Evolutionary conservation across 106 monocot species (phyloP), one percentile per base, ranked within the genome.

Genomic region (Dendrobium chrysotoxum): DNA sequence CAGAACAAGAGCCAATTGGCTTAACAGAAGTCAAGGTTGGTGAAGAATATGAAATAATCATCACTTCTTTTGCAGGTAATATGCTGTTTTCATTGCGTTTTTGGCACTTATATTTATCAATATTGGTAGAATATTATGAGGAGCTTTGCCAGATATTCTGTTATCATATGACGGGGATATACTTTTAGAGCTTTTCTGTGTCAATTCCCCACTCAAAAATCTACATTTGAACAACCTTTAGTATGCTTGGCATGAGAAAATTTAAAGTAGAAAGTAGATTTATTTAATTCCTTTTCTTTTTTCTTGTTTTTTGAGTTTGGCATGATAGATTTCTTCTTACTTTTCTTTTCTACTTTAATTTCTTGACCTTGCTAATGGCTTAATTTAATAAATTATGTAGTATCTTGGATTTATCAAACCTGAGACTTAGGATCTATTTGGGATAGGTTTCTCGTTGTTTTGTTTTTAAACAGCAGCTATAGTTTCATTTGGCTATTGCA

Each of bases 11-110:
- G 58, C 92, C 92, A 28, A 75, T 92, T 72, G 85, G 87, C 13
- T 79, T 92, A 25, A 83, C 83, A 77, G 92, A 92, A 31, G 83
- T 92, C 50, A 41, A 89, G 78, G 23, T 87, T 25, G 92, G 85
- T 38, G 75, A 89, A 76, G 89, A 89, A 73, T 92, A 92, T 82
- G 92, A 92, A 72, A 73, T 83, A 18, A 73, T 83, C 17, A 81
- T 81, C 23, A 81, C 74, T 30, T 75, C 76, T 13, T 76, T 76
- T 76, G 76, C 76, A 46, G 76, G 76, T 76, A 76, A 47, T 6
- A 12, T 76, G 25, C 4, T 76, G 28, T 11, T 76, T 76, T 76
- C 47, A 47, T 28, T 47, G 25, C 40, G 21, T 28, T 47, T 25
- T 15, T 50, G 40, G 46, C 28, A 46, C 7, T 17, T 47, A 28